Base-by-base conservation (phyloP, 768 basidiomycete genomes). In the Lepiota venenata region DNA sequence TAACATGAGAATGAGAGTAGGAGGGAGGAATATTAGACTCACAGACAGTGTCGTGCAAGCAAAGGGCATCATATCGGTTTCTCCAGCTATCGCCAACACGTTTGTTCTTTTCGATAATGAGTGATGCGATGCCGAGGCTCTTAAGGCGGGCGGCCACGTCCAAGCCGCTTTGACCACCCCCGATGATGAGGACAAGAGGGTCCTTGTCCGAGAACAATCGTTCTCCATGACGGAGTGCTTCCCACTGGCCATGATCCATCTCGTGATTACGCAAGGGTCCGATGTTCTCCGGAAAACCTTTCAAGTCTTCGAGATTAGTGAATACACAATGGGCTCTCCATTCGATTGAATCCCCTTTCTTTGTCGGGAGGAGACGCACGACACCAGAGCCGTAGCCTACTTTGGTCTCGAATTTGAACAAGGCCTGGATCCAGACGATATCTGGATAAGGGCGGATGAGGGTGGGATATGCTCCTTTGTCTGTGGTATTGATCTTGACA, bases 11-110 rank as follows among this genome's bases (percentile, higher is more conserved):
- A 21, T 18, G 20, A 36, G 29, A 39, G 25, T 21, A 18, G 14
- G 41, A 18, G 32, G 16, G 40, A 48, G 44, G 43, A 50, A 60
- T 39, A 44, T 42, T 36, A 56, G 35, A 75, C 83, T 72, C 61
- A 84, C 84, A 86, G 55, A 85, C 81, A 20, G 82, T 77, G 64
- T 85, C 82, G 61, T 89, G 86, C 25, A 88, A 66, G 46, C 82
- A 85, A 37, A 88, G 67, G 9, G 83, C 77, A 51, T 85, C 79
- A 63, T 90, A 89, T 36, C 88, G 72, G 36, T 76, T 71, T 54
- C 85, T 70, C 87, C 85, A 88, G 47, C 78, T 79, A 61, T 87
- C 79, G 0, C 87, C 86, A 21, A 87, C 75, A 16, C 79, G 68
- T 10, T 63, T 55, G 47, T 83, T 77, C 65, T 77, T 82, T 64